Conservation (phyloP, 208 protist genomes). For the Acanthamoeba culbertsoni region DNA sequence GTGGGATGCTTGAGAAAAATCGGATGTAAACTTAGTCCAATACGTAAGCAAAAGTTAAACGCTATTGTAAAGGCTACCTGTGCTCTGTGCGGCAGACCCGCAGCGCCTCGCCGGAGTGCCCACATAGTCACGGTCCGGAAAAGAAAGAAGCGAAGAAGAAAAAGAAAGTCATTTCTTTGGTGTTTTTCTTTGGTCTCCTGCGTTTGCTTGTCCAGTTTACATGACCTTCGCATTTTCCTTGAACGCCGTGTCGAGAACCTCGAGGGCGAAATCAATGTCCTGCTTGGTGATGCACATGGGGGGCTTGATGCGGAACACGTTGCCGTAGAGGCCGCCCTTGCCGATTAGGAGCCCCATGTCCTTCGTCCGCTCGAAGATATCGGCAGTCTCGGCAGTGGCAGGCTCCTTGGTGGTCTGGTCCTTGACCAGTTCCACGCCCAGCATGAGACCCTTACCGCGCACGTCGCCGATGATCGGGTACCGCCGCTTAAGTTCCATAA, state of each 20-base stretch:
- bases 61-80: too few species aligned
- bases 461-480: conserved; percentile 83
- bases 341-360: conserved; percentile 77
- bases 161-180: neutral
- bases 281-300: conserved; percentile 76
- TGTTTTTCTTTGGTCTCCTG: neutral
- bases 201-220: neutral
- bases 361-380: conserved; percentile 67
- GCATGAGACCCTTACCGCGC: conserved; percentile 79
- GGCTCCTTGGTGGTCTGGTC: conserved; percentile 68
- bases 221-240: conserved; percentile 35
- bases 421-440: conserved; percentile 81
- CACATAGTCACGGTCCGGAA: neutral
- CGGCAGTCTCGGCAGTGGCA: conserved; percentile 64
- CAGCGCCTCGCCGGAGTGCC: too few species aligned
- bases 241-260: conserved; percentile 57
- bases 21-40: too few species aligned
- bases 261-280: conserved; percentile 64
- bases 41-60: too few species aligned
- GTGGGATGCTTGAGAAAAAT: too few species aligned
- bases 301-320: conserved; percentile 82
- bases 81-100: too few species aligned
- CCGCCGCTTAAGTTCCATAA: conserved; percentile 66
- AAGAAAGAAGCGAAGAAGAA: neutral
- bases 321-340: conserved; percentile 77